Base-by-base conservation (phyloP, 768 basidiomycete genomes). In the Crassisporium funariophilum region DNA sequence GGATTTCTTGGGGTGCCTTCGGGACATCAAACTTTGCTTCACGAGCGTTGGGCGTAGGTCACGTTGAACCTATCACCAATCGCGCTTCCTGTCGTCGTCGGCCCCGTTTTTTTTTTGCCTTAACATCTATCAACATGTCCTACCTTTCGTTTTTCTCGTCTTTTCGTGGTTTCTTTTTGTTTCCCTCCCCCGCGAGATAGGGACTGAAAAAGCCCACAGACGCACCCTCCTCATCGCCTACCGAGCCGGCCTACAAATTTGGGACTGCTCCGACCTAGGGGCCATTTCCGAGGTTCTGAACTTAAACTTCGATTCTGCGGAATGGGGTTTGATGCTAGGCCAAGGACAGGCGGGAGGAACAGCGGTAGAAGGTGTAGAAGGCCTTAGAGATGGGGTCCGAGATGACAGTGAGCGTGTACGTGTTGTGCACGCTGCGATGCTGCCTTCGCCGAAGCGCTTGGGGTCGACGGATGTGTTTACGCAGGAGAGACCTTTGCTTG, bases 211-310 rank as follows among this genome's bases (percentile, higher is more conserved):
- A n/a, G n/a, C n/a, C n/a, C n/a, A n/a, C n/a, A 76, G 77, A 34
- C 69, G 73, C 19, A 54, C 83, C 5, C 70, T 84, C 9, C 59
- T 85, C 41, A 65, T 84, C 12, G 82, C 74, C 4, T 85, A 84
- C 58, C 23, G 64, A 65, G 22, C 35, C 10, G 47, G 79, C 4
- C 55, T 86, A 31, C 78, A 84, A 57, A 68, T 84, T 15, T 86
- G 83, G 83, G 82, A 85, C 53, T 79, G 78, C 54, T 71, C 76
- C 10, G 70, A 77, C 49, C 61, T 86, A 7, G 76, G 66, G 4
- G 54, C 60, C 0, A 50, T 70, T 1, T 41, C 44, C 54, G 84
- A 86, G 54, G 50, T 84, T 3, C 60, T 87, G 47, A 80, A 84
- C 48, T 47, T 86, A 24, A 52, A 56, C 13, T 51, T 59, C 23